A percentile compares a stretch with the other conserved stretches of the same genome.
phyloP scores from a whole-genome alignment of 306 rosid species.

The Arachis stenosperma region DNA sequence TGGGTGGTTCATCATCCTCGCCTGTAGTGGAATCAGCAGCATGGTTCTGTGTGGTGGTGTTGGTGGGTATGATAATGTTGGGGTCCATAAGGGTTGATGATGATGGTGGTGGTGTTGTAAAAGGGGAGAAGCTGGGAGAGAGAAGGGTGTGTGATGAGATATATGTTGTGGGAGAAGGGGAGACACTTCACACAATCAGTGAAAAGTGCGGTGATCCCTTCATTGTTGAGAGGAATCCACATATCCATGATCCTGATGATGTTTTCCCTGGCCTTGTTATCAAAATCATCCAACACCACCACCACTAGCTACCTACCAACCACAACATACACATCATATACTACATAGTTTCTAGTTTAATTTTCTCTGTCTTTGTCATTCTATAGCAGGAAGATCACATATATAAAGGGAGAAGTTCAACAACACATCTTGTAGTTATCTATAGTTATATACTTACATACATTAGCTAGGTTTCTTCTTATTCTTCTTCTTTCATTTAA shows the following conservation, averaged over 20 bases:
- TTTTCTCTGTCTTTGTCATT: too few relatives aligned
- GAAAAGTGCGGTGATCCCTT: slow-evolving; percentile 81
- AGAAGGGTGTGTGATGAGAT: slow-evolving; percentile 52
- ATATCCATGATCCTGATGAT: slow-evolving; percentile 88
- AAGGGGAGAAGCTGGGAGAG: slow-evolving; percentile 49
- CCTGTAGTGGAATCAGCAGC: slow-evolving; percentile 51
- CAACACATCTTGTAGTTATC: neutral
- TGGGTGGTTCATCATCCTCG: slow-evolving; percentile 27
- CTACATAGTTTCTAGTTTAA: too few relatives aligned
- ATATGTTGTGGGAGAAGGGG: slow-evolving; percentile 75
- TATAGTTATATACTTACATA: neutral
- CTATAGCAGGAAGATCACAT: too few relatives aligned
- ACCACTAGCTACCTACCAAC: too few relatives aligned
- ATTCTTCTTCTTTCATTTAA: neutral
- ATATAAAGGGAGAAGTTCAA: too few relatives aligned
- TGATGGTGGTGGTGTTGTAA: slow-evolving; percentile 12
- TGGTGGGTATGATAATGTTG: slow-evolving; percentile 55
- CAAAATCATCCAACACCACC: slow-evolving; percentile 44
- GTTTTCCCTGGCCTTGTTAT: slow-evolving; percentile 88
- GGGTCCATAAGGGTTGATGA: slow-evolving; percentile 52
- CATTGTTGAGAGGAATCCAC: slow-evolving; percentile 85
- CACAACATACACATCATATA: too few relatives aligned
- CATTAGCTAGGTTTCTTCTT: neutral
- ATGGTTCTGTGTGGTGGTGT: slow-evolving; percentile 58
- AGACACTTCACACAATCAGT: slow-evolving; percentile 78